Percentiles rank a stretch among this genome's conserved stretches.
phyloP scores from a whole-genome alignment of 176 grass and related monocot genomes.

The Luzula sylvatica region DNA sequence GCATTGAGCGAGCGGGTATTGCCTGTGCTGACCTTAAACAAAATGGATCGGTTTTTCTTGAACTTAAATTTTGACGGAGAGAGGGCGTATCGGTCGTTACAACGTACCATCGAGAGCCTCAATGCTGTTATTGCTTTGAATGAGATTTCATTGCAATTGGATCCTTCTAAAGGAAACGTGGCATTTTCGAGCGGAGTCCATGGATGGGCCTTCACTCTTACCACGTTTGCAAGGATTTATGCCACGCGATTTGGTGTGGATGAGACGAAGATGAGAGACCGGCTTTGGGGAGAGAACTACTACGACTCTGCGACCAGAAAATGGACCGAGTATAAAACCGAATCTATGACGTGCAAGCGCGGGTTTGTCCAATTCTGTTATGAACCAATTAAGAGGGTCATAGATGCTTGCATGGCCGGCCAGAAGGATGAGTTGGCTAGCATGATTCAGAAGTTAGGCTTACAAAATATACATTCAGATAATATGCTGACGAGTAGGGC shows the following conservation, averaged over 20 bases:
- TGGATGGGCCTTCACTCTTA: constrained; percentile 61
- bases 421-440: constrained; percentile 1
- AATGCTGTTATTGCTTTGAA: constrained; percentile 81
- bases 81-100: constrained; percentile 60
- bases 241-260: constrained; percentile 77
- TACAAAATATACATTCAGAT: background rate
- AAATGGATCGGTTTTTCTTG: too few relatives aligned
- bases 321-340: background rate
- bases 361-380: constrained; percentile 18
- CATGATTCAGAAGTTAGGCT: constrained; percentile 1
- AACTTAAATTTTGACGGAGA: constrained; percentile 83
- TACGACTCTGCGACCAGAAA: constrained; percentile 2
- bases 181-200: constrained; percentile 70
- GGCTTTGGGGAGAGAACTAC: constrained; percentile 63
- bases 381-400: constrained; percentile 11
- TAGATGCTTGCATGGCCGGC: background rate
- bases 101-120: constrained; percentile 51
- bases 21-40: too few relatives aligned
- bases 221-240: constrained; percentile 79
- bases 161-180: constrained; percentile 67
- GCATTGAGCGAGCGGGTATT: too few relatives aligned
- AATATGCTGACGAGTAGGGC: background rate
- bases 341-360: background rate
- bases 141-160: constrained; percentile 50
- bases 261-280: constrained; percentile 79